Evolutionary conservation across 768 basidiomycete species (phyloP).

Genomic region (Mycena chlorophos): DNA sequence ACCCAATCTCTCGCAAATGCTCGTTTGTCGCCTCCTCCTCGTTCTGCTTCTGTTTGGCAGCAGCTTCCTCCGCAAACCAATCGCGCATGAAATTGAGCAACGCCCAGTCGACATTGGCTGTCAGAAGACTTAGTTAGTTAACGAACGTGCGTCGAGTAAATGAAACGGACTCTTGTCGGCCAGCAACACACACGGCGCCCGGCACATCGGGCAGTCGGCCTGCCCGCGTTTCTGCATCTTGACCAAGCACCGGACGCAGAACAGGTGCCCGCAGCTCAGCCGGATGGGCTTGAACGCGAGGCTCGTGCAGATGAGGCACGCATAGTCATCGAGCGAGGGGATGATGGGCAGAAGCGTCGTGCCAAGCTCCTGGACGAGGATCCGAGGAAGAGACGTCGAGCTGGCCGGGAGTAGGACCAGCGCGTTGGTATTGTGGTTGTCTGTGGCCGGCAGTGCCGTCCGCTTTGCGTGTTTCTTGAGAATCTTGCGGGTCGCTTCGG

Average conservation of each 20-base stretch:
- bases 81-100: conserved; percentile 84
- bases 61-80: conserved; percentile 88
- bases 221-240: conserved; percentile 87
- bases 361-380: conserved; percentile 80
- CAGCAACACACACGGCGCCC: conserved; percentile 70
- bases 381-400: conserved; percentile 49
- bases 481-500: conserved; percentile 89
- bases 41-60: conserved; percentile 71
- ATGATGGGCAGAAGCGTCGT: conserved; percentile 80
- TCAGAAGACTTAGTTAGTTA: background rate
- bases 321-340: conserved; percentile 80
- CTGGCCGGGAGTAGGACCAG: conserved; percentile 33
- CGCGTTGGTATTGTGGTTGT: conserved; percentile 24
- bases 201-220: conserved; percentile 81
- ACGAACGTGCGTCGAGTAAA: background rate
- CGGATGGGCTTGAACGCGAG: conserved; percentile 94
- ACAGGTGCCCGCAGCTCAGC: conserved; percentile 76
- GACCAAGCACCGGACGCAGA: conserved; percentile 78
- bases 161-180: conserved; percentile 70
- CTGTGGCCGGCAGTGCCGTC: conserved; percentile 62
- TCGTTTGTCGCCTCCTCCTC: conserved; percentile 73
- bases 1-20: conserved; percentile 63
- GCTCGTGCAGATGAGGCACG: conserved; percentile 83
- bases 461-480: conserved; percentile 93
- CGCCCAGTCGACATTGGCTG: conserved; percentile 82